A percentile compares a stretch with the other conserved stretches of the same genome.
phyloP scores from a whole-genome alignment of 805 yeast species.

The Saturnispora saitoi region DNA sequence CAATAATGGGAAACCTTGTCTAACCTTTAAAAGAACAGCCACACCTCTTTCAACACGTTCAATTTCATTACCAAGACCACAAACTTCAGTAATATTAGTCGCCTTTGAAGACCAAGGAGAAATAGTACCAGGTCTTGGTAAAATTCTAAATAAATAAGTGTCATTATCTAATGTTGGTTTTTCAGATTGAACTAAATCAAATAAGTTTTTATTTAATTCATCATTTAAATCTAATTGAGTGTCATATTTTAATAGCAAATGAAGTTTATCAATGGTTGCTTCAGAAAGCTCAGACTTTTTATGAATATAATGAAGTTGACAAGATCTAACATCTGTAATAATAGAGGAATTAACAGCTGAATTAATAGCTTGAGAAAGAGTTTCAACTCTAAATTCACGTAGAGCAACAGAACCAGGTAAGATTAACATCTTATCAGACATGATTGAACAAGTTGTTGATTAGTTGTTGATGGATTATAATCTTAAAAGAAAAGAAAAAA shows the following conservation, averaged over 20 bases:
- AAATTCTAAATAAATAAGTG: slow-evolving; percentile 57
- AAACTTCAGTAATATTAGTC: slow-evolving; percentile 82
- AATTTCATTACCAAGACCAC: slow-evolving; percentile 66
- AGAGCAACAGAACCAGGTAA: slow-evolving; percentile 88
- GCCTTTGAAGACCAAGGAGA: slow-evolving; percentile 99
- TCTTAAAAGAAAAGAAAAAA: not conserved
- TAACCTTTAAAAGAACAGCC: slow-evolving; percentile 61
- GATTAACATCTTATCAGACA: slow-evolving; percentile 31
- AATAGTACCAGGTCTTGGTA: slow-evolving; percentile 93
- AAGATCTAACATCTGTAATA: slow-evolving; percentile 61
- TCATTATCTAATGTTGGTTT: slow-evolving; percentile 29
- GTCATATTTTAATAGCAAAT: slow-evolving; percentile 68
- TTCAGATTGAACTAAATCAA: slow-evolving; percentile 20
- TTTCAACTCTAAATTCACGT: slow-evolving; percentile 77
- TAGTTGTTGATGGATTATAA: not conserved
- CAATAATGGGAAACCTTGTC: slow-evolving; percentile 60
- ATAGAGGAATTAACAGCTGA: slow-evolving; percentile 58
- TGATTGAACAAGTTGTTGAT: not conserved
- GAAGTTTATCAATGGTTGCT: slow-evolving; percentile 40
- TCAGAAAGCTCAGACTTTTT: slow-evolving; percentile 35
- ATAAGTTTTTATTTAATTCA: slow-evolving; percentile 16
- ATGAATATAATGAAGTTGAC: slow-evolving; percentile 76
- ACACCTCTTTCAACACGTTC: slow-evolving; percentile 89
- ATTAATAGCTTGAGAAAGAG: slow-evolving; percentile 64
- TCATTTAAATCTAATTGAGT: slow-evolving; percentile 48